Base-by-base conservation (phyloP, 192 early-diverging fungal genomes). In the Mortierella alpina region DNA sequence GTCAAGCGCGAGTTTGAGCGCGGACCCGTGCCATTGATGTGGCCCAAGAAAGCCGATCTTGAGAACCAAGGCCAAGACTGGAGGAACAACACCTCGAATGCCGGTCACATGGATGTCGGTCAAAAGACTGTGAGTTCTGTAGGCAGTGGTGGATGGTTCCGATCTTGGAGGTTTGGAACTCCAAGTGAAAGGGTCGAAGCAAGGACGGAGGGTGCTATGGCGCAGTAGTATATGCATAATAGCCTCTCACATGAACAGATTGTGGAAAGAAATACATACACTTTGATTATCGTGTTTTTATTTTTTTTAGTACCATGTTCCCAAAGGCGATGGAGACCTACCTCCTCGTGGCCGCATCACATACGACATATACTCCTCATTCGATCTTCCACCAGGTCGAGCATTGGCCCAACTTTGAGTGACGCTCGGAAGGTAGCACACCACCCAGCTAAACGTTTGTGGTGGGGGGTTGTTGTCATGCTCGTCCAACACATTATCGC, bases 271-370 rank as follows among this genome's bases (percentile, higher is more conserved):
- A 56, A 20, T 14, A 20, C 54, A 56, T 20, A 56, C 22, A 4
- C 13, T 56, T 6, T 55, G n/a, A 55, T 55, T 20, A 20, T n/a
- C 8, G 4, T 23, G 5, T 10, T 22, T 3, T 12, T 55, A 18
- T 23, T 39, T 10, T 22, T 3, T 12, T 60, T 31, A 73, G 31
- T 66, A 73, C 72, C 72, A 73, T 10, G 72, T 73, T 42, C 63
- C 58, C 1, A 73, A 50, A 45, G 72, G 72, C n/a, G 72, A 66
- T n/a, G 72, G 72, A 2, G 72, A 73, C 2, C 72, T 63, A n/a
- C 72, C 72, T 31, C 52, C 55, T 7, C 72, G 72, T 14, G 72
- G 72, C 23, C 72, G 63, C 72, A 73, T 73, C n/a, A 66, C 63
- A 51, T 73, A 55, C 31, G 63, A 18, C 72, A 73, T 73, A 39